Evolutionary conservation across 2,329 filamentous ascomycete species (phyloP), one percentile per base, ranked within the genome.

Genomic region (Eutypa lata): DNA sequence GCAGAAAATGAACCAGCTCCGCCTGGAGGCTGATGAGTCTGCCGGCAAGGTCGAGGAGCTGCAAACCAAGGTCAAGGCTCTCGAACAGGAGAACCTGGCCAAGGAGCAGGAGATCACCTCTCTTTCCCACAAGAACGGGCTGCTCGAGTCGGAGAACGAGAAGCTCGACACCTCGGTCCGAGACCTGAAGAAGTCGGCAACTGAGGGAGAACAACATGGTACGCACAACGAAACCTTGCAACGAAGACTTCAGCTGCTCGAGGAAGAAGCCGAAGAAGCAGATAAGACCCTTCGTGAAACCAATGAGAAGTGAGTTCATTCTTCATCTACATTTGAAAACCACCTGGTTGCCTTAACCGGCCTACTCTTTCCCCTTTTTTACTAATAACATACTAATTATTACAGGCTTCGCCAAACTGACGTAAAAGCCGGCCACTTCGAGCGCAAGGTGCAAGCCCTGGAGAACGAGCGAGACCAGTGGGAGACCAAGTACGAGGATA

Each of bases 51-150:
- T 88, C 60, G 90, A 97, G 71, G 93, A 97, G 77, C 84, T 96
- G 63, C 86, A 94, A 78, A 62, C 75, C 66, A 92, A 90, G 78
- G 83, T 97, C 78, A 97, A 97, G 83, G 74, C 77, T 51, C 83
- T 97, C 60, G 92, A 99, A 78, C 89, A 96, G 76, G 93, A 97
- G 79, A 96, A 91, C 74, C 82, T 96, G 58, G 82, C 88, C 71
- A 97, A 97, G 81, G 94, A 97, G 80, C 92, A 97, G 77, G 93
- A 97, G 74, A 96, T 97, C 75, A 95, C 90, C 62, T 97, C 94
- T 50, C 85, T 97, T 68, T 86, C 88, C 71, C 93, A 97, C 87
- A 95, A 93, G 81, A 97, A 96, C 78, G 85, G 86, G 68, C 81
- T 96, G 57, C 88, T 97, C 56, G 94, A 97, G 79, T 66, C 73